Base-by-base conservation (phyloP, 176 grass and related monocot genomes). In the Eremochloa ophiuroides region DNA sequence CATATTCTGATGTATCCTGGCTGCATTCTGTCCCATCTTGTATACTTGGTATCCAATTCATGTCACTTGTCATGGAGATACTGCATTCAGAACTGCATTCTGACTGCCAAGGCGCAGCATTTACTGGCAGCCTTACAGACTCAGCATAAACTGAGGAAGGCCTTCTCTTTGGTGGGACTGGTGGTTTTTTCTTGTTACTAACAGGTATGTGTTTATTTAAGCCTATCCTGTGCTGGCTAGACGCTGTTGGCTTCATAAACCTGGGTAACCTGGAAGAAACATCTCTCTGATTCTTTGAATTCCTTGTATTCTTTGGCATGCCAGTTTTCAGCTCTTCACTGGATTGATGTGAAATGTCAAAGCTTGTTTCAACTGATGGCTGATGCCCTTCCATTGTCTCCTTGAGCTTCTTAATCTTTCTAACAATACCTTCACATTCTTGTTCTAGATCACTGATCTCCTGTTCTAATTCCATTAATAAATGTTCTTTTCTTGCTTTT, bases 221-320 rank as follows among this genome's bases (percentile, higher is more conserved):
- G 42, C 75, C 82, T 83, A 50, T 86, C 88, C 86, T 98, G 40
- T 78, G 84, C 74, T 89, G 86, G 86, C 90, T 98, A 70, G 83
- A 93, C 67, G 89, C 80, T 56, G 95, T 98, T 76, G 92, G 88
- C 88, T 75, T 90, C 95, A 98, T 98, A 82, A 95, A 98, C 59
- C 92, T 93, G 39, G 92, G 92, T 39, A 95, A 34, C 58, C 73
- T 89, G 61, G 86, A 40, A n/a, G 79, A 88, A 80, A 75, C 53
- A 70, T 87, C 74, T 69, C 51, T 73, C 17, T 40, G 79, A 73
- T 85, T 87, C 46, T 75, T 86, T 14, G 51, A 67, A 82, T 20
- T 88, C 50, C 55, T 81, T 42, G 77, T 59, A 87, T 84, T 71
- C 17, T 79, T 86, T 84, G 77, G 28, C 18, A 61, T 74, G 72